A percentile compares a stretch with the other conserved stretches of the same genome.
Conservation (phyloP, 2,329 filamentous ascomycete species). For the Fusarium setosum region DNA sequence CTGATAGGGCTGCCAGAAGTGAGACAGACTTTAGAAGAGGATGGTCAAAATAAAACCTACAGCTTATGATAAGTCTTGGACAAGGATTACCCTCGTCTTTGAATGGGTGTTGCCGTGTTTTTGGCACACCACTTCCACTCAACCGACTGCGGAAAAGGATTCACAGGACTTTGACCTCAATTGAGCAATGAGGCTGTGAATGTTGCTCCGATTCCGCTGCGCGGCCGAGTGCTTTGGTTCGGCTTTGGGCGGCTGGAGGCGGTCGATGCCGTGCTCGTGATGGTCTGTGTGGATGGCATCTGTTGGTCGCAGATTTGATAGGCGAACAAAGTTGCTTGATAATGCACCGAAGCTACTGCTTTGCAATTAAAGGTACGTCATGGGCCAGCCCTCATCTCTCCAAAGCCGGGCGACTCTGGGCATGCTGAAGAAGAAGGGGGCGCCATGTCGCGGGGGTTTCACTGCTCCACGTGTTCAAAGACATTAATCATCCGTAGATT, state of each 20-base stretch:
- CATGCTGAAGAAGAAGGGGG: conserved; percentile 13
- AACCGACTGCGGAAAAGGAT: conserved; percentile 7
- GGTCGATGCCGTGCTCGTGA: conserved; percentile 23
- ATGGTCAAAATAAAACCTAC: too few relatives aligned
- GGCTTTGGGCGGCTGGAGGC: conserved; percentile 41
- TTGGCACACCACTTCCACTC: too few relatives aligned
- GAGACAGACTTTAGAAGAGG: too few relatives aligned
- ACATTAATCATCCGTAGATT: conserved; percentile 7
- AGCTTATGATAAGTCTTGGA: too few relatives aligned
- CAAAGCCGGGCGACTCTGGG: conserved; percentile 27
- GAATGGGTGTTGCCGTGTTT: too few relatives aligned
- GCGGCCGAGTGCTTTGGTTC: conserved; percentile 27
- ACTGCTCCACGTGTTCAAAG: conserved; percentile 23
- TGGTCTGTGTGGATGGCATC: not conserved
- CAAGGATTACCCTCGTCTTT: too few relatives aligned
- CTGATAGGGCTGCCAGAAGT: conserved; percentile 9
- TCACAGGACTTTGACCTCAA: conserved; percentile 21
- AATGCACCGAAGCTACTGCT: not conserved
- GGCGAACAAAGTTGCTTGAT: conserved; percentile 1
- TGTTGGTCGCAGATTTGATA: not conserved
- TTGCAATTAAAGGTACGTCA: conserved; percentile 23
- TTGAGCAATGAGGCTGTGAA: conserved; percentile 25
- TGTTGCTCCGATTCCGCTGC: conserved; percentile 10
- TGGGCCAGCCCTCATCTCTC: conserved; percentile 21
- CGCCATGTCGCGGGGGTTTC: conserved; percentile 28